These are phyloP conservation scores for Bondarzewia mesenterica DNA, from an alignment of 1,284 basidiomycete species.

Conservation along the genomic window DNA sequence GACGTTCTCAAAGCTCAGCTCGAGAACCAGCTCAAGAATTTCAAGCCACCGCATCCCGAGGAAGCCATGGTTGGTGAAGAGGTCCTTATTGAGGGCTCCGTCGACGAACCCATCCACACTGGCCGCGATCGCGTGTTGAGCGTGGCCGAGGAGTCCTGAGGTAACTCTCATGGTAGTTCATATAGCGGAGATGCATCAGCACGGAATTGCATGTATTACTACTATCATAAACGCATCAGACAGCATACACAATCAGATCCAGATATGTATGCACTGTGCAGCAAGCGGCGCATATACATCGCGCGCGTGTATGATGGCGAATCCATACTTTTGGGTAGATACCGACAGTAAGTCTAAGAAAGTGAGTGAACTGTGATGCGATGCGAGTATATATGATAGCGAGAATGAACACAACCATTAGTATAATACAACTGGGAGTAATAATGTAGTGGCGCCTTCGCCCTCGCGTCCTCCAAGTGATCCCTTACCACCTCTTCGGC, in stretches of 20 bases:
- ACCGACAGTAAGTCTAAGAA: neutral
- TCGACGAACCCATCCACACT: constrained; percentile 5
- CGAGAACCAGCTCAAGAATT: constrained; percentile 46
- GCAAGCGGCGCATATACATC: neutral
- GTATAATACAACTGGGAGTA: neutral
- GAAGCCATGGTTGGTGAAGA: constrained; percentile 42
- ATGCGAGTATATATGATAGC: too few species aligned
- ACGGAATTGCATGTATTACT: too few species aligned
- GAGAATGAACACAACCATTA: neutral
- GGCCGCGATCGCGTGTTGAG: constrained; percentile 11
- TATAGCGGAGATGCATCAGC: too few species aligned
- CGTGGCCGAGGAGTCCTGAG: neutral
- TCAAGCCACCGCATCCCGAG: constrained; percentile 43
- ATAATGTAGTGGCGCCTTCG: too few species aligned
- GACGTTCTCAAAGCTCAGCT: constrained; percentile 72
- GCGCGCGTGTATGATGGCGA: too few species aligned
- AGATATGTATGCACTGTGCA: neutral
- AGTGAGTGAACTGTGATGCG: neutral
- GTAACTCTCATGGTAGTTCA: neutral
- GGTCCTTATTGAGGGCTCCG: constrained; percentile 16
- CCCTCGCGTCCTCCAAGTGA: too few species aligned
- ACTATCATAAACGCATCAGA: too few species aligned
- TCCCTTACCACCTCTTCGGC: too few species aligned
- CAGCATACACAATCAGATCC: too few species aligned
- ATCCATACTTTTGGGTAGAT: neutral